These are phyloP conservation scores for Solanum hybrid DNA, from an alignment of 305 asterid genomes.

Conservation along the genomic window DNA sequence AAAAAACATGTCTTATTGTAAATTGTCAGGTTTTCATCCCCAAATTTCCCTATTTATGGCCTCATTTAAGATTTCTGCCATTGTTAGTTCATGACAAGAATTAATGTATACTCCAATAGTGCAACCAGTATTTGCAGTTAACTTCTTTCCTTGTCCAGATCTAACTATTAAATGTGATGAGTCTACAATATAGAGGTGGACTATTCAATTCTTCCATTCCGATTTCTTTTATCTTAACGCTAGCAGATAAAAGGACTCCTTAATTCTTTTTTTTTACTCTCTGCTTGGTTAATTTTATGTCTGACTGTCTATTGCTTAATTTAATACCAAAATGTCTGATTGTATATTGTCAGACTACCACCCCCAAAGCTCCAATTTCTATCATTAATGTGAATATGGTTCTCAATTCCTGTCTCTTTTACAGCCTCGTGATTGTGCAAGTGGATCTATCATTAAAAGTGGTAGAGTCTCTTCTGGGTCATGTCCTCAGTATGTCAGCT, in stretches of 20 bases:
- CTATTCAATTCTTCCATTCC: background rate
- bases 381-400: background rate
- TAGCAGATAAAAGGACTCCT: background rate
- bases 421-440: slow-evolving; percentile 82
- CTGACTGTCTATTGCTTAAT: background rate
- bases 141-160: background rate
- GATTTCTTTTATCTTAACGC: background rate
- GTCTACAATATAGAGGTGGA: background rate
- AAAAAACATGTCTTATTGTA: background rate
- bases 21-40: background rate
- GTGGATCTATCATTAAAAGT: slow-evolving; percentile 21
- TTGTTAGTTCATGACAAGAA: background rate
- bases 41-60: background rate
- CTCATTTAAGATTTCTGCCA: background rate
- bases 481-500: slow-evolving; percentile 67
- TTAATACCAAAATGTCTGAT: background rate
- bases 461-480: slow-evolving; percentile 28
- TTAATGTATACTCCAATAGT: background rate
- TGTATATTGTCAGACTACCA: background rate
- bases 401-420: slow-evolving; percentile 10
- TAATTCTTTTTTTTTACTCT: background rate
- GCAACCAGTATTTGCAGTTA: background rate
- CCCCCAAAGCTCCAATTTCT: background rate
- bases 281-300: background rate
- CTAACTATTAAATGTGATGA: background rate